Conservation (phyloP, 345 rosid genomes). For the Euclidium syriacum region DNA sequence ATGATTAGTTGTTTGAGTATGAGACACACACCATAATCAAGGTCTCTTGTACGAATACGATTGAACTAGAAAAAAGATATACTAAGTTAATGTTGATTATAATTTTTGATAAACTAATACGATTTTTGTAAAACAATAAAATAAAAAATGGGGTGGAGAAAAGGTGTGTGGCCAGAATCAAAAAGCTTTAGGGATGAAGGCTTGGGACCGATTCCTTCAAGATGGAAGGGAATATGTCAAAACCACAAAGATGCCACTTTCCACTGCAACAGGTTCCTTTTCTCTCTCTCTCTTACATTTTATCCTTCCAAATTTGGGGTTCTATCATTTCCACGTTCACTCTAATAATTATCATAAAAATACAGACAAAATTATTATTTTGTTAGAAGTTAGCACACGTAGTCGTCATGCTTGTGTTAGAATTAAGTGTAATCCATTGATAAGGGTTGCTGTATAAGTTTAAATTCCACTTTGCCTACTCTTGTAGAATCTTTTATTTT, state of each 20-base stretch:
- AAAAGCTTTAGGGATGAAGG: constrained; percentile 77
- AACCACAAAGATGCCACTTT: constrained; percentile 45
- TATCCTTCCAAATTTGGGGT: not conserved
- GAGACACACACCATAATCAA: not conserved
- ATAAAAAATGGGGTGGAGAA: constrained; percentile 1
- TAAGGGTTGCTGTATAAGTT: not conserved
- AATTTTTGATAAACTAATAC: not conserved
- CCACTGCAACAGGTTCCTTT: constrained; percentile 65
- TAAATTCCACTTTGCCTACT: not conserved
- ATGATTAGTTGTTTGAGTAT: constrained; percentile 5
- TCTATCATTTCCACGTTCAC: constrained; percentile 9
- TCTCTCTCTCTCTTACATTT: not conserved
- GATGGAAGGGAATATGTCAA: constrained; percentile 81
- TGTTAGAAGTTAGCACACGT: not conserved
- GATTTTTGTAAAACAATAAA: too few species aligned
- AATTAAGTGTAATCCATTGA: not conserved
- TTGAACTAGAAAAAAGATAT: too few species aligned
- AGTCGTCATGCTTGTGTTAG: not conserved
- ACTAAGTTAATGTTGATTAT: not conserved
- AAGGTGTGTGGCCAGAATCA: constrained; percentile 96
- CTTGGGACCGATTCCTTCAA: constrained; percentile 77
- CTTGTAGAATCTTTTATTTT: not conserved
- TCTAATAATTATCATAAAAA: constrained; percentile 14
- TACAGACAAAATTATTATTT: not conserved
- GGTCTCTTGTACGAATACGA: too few species aligned